Percentiles rank a stretch among this genome's conserved stretches.
Evolutionary conservation across 805 yeast genomes (phyloP).

Genomic region (Osmozyma mogii): DNA sequence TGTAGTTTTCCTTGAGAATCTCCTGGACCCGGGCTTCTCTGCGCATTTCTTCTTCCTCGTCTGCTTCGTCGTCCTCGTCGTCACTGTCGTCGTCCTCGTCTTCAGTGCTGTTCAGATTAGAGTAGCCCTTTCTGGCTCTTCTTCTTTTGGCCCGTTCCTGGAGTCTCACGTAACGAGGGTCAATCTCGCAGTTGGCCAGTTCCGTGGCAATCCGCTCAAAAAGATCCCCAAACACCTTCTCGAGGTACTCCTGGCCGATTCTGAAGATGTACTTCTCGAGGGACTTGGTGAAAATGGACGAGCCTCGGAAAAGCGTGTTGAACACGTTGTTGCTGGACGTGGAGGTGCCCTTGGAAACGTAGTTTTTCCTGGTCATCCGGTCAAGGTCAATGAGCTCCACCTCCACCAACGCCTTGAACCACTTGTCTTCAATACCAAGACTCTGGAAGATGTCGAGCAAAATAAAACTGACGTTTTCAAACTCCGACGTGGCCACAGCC

Average conservation of each 20-base stretch:
- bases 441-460: conserved; percentile 71
- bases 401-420: conserved; percentile 66
- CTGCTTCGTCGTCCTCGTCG: conserved; percentile 15
- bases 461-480: conserved; percentile 51
- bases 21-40: conserved; percentile 22
- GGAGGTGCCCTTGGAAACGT: conserved; percentile 22
- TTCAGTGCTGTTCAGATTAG: background rate
- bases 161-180: conserved; percentile 52
- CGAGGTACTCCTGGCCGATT: conserved; percentile 73
- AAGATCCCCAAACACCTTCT: conserved; percentile 63
- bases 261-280: conserved; percentile 70
- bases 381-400: conserved; percentile 51
- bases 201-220: conserved; percentile 46
- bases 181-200: conserved; percentile 65
- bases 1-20: conserved; percentile 40
- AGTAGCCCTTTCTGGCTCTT: conserved; percentile 8
- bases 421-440: conserved; percentile 56
- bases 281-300: conserved; percentile 73
- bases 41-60: conserved; percentile 22
- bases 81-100: conserved; percentile 18
- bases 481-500: conserved; percentile 30
- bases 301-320: conserved; percentile 74
- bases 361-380: conserved; percentile 34
- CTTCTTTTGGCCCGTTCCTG: conserved; percentile 22
- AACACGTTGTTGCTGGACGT: conserved; percentile 37